phyloP scores from a whole-genome alignment of 768 basidiomycete species.

The Fomitopsis pulvina region DNA sequence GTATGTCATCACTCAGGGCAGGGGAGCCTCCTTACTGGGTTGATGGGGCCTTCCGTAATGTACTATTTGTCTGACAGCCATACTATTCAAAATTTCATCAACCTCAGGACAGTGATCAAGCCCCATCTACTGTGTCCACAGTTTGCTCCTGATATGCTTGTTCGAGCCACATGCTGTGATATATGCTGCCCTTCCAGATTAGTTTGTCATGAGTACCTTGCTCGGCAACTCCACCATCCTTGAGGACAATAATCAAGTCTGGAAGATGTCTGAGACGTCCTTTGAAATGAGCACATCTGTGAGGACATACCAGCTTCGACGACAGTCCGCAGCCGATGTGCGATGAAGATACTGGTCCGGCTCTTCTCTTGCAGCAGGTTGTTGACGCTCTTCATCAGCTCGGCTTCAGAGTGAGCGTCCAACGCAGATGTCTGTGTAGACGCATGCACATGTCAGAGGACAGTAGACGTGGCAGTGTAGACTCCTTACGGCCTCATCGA shows the following conservation, averaged over 20 bases:
- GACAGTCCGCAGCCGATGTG: constrained; percentile 85
- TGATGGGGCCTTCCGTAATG: too few species aligned
- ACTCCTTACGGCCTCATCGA: constrained; percentile 87
- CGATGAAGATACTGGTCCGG: constrained; percentile 95
- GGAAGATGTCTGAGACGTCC: constrained; percentile 8
- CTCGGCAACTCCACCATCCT: constrained; percentile 86
- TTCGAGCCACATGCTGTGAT: constrained; percentile 77
- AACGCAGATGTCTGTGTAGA: constrained; percentile 79
- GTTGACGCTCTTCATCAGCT: constrained; percentile 94
- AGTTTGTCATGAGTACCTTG: constrained; percentile 91
- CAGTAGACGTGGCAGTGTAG: neutral
- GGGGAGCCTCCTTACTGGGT: too few species aligned
- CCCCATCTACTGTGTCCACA: neutral
- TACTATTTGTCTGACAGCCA: too few species aligned
- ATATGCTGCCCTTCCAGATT: constrained; percentile 61
- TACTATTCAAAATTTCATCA: too few species aligned
- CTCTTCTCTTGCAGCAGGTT: constrained; percentile 63
- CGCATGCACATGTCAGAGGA: constrained; percentile 1
- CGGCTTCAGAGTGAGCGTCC: constrained; percentile 91
- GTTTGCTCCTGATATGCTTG: constrained; percentile 37
- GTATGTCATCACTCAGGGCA: too few species aligned
- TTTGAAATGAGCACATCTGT: neutral
- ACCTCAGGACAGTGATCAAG: too few species aligned
- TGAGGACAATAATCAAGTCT: constrained; percentile 93
- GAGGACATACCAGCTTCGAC: constrained; percentile 68